phyloP scores from a whole-genome alignment of 1,284 basidiomycete species.

The Veloboletus limbatus region DNA sequence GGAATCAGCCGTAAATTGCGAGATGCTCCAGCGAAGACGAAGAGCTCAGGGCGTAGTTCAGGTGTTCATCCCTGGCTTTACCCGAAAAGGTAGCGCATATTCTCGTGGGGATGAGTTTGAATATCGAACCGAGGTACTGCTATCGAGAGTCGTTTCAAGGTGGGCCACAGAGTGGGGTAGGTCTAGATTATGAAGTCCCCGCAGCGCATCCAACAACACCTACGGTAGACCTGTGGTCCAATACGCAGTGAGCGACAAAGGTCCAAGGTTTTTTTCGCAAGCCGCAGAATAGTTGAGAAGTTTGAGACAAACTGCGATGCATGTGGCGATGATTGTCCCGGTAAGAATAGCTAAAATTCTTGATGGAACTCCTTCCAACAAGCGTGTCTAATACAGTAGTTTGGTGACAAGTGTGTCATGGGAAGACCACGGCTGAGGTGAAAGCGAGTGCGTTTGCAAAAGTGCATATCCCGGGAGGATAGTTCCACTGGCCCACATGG shows the following conservation, averaged over 20 bases:
- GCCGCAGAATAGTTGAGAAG: conserved; percentile 1
- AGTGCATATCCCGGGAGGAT: not conserved
- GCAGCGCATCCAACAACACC: not conserved
- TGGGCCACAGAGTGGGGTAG: not conserved
- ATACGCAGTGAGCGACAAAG: not conserved
- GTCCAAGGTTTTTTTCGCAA: not conserved
- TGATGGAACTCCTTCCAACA: not conserved
- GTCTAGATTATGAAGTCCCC: not conserved
- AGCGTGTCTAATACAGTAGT: not conserved
- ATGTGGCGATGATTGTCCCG: not conserved
- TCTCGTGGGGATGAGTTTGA: not conserved
- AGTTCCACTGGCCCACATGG: not conserved
- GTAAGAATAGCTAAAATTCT: too few species aligned
- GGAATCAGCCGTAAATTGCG: not conserved
- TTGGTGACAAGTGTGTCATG: not conserved
- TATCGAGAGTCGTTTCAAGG: not conserved
- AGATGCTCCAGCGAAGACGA: not conserved
- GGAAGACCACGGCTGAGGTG: not conserved
- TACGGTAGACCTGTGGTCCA: too few species aligned
- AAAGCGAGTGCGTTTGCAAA: conserved; percentile 1
- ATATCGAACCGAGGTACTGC: not conserved
- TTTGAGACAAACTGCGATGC: not conserved
- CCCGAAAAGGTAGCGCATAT: not conserved
- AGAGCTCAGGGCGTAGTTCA: not conserved
- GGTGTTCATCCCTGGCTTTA: not conserved